Conservation (phyloP, 768 basidiomycete genomes). For the Amanita molliuscula region DNA sequence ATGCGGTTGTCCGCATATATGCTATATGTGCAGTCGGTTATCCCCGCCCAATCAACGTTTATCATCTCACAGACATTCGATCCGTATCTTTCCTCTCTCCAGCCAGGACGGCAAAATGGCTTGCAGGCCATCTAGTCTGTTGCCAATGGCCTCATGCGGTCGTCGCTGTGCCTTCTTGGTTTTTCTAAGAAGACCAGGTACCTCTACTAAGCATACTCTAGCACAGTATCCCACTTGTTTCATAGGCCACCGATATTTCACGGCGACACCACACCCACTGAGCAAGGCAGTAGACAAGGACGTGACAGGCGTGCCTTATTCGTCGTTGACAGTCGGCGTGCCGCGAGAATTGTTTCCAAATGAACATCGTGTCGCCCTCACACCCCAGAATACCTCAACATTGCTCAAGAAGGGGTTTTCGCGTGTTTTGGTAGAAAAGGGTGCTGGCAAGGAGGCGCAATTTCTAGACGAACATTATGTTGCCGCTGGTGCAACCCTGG, state of each 20-base stretch:
- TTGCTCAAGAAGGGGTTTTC: conserved; percentile 78
- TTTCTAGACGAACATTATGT: conserved; percentile 75
- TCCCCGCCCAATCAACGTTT: conserved; percentile 1
- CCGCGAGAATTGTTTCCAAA: conserved; percentile 69
- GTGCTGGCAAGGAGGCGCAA: conserved; percentile 63
- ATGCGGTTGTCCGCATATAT: not conserved
- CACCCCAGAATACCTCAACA: conserved; percentile 66
- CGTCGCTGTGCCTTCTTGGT: conserved; percentile 12
- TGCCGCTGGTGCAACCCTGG: conserved; percentile 70
- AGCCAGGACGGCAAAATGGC: conserved; percentile 18
- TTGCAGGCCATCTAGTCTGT: conserved; percentile 18
- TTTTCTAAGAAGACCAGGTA: not conserved
- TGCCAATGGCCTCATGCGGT: conserved; percentile 16
- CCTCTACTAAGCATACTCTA: not conserved
- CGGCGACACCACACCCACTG: conserved; percentile 16
- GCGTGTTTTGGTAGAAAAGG: conserved; percentile 60
- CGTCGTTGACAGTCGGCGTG: conserved; percentile 64
- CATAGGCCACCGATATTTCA: conserved; percentile 23
- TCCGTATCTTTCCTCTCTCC: conserved; percentile 6
- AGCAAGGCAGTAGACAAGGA: conserved; percentile 18
- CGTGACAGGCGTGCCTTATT: conserved; percentile 45
- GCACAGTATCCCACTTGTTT: conserved; percentile 1
- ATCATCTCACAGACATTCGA: not conserved
- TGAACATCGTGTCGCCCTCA: conserved; percentile 73
- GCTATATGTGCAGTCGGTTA: not conserved